Conservation (phyloP, 192 early-diverging fungal genomes). For the Allomyces javanicus region DNA sequence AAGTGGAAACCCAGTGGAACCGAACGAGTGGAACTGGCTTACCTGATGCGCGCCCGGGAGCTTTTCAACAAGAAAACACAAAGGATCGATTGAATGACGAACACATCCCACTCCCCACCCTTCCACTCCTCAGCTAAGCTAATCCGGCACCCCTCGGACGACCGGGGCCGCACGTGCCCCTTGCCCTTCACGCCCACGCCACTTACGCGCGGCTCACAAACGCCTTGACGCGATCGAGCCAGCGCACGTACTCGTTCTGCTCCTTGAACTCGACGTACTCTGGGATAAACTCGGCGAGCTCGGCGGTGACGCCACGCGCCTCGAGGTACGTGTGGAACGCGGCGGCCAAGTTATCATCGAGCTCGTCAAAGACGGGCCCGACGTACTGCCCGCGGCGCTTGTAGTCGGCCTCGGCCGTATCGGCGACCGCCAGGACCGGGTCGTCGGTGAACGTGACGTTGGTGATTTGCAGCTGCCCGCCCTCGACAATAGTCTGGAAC, state of each 20-base stretch:
- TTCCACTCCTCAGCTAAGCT: too few relatives aligned
- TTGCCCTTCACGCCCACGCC: too few relatives aligned
- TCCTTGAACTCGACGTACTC: conserved; percentile 87
- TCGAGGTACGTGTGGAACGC: conserved; percentile 55
- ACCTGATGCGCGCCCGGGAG: too few relatives aligned
- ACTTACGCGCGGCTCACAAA: conserved; percentile 47
- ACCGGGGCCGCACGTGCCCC: too few relatives aligned
- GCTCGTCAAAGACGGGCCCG: conserved; percentile 77
- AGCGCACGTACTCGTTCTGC: conserved; percentile 76
- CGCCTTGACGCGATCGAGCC: conserved; percentile 59
- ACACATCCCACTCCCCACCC: too few relatives aligned
- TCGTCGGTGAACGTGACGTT: conserved; percentile 50
- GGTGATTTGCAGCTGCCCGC: conserved; percentile 69
- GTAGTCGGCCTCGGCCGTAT: conserved; percentile 72
- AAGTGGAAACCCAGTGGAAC: too few relatives aligned
- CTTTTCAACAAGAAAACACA: too few relatives aligned
- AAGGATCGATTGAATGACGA: too few relatives aligned
- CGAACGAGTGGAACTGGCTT: too few relatives aligned
- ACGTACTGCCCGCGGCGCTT: conserved; percentile 62
- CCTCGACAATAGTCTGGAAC: conserved; percentile 59
- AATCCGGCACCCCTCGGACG: too few relatives aligned
- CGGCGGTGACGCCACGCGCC: conserved; percentile 74
- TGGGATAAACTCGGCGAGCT: conserved; percentile 64
- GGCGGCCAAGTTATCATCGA: conserved; percentile 63
- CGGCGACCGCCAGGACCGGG: conserved; percentile 34